Percentiles rank a stretch among this genome's conserved stretches.
Evolutionary conservation across 169 alveolate species (phyloP).

Genomic region (Perkinsus chesapeaki): DNA sequence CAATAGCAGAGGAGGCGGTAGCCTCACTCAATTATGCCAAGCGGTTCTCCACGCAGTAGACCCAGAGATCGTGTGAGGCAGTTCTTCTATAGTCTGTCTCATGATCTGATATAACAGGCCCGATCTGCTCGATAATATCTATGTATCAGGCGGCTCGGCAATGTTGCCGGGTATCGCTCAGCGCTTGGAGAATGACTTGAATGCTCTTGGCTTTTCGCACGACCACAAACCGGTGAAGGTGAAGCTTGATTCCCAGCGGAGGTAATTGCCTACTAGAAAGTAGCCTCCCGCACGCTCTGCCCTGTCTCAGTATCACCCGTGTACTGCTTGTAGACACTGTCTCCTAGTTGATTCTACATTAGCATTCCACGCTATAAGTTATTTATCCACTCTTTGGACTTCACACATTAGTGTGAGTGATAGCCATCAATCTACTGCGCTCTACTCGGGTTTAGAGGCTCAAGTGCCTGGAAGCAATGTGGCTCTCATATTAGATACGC

Average conservation of each 20-base stretch:
- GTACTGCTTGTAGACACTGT: no score
- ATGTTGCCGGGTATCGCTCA: conserved; percentile 48
- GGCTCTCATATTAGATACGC: conserved; percentile 7
- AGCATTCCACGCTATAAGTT: no score
- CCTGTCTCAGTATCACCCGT: no score
- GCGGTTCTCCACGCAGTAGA: background rate
- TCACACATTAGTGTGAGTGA: no score
- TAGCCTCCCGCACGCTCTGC: no score
- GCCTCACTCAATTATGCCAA: background rate
- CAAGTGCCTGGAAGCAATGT: no score
- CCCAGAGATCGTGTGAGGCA: background rate
- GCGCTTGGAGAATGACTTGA: conserved; percentile 53
- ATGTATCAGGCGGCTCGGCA: conserved; percentile 55
- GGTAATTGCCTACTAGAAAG: no score
- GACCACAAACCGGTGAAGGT: conserved; percentile 44
- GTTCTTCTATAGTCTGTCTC: background rate
- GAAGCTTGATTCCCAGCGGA: conserved; percentile 42
- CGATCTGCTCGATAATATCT: conserved; percentile 45
- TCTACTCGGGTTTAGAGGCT: no score
- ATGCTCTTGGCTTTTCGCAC: conserved; percentile 13
- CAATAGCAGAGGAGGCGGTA: background rate
- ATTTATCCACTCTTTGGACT: no score
- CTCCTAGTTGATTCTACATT: no score
- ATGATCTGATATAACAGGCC: conserved; percentile 19
- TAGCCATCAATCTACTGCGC: no score